These are phyloP conservation scores for Seiridium cupressi DNA, from an alignment of 2,329 filamentous ascomycete species.

Conservation along the genomic window DNA sequence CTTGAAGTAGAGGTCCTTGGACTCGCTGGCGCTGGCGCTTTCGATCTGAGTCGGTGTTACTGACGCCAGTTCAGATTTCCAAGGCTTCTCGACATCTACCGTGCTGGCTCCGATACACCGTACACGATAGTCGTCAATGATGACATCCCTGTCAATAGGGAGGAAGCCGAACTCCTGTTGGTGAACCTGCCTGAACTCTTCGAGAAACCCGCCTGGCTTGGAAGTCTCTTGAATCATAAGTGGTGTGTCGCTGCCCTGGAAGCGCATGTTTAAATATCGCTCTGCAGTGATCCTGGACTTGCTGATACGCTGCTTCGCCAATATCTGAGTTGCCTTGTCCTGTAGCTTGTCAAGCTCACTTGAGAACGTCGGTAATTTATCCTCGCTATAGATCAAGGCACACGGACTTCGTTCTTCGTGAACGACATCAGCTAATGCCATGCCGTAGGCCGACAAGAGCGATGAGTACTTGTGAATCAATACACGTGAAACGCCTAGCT, in stretches of 20 bases:
- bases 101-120: slow-evolving; percentile 7
- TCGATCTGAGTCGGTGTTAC: neutral
- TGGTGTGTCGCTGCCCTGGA: slow-evolving; percentile 7
- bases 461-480: slow-evolving; percentile 69
- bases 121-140: slow-evolving; percentile 10
- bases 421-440: slow-evolving; percentile 71
- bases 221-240: slow-evolving; percentile 9
- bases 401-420: slow-evolving; percentile 65
- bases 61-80: neutral
- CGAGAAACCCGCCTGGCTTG: slow-evolving; percentile 50
- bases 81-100: neutral
- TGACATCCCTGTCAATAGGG: neutral
- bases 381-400: slow-evolving; percentile 39
- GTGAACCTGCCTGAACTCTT: slow-evolving; percentile 65
- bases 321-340: neutral
- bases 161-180: slow-evolving; percentile 68
- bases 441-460: slow-evolving; percentile 68
- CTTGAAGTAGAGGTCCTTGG: neutral
- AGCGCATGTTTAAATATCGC: slow-evolving; percentile 9
- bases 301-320: slow-evolving; percentile 33
- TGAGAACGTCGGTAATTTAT: slow-evolving; percentile 40
- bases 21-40: neutral
- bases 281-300: neutral
- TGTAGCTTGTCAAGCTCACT: neutral
- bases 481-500: slow-evolving; percentile 67